These are phyloP conservation scores for Phytophthora agathidicida DNA, from an alignment of 352 stramenopile genomes.

Conservation along the genomic window DNA sequence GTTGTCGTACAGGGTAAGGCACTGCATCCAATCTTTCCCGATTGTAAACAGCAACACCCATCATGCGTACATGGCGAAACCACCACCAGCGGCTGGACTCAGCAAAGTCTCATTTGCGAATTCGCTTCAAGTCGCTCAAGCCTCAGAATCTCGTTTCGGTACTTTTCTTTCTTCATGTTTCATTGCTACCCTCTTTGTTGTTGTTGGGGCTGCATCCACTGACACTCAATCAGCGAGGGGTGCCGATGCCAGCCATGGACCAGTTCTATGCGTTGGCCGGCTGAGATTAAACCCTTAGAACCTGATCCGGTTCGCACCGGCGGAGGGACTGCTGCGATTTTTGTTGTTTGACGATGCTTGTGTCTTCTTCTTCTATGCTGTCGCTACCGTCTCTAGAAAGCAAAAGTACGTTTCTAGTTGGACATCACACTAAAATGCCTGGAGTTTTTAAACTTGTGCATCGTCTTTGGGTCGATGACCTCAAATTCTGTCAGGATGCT, in stretches of 20 bases:
- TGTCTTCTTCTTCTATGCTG: conserved; percentile 23
- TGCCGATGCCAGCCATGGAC: conserved; percentile 56
- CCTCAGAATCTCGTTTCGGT: background rate
- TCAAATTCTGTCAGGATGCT: conserved; percentile 43
- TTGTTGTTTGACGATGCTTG: conserved; percentile 36
- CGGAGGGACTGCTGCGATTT: conserved; percentile 59
- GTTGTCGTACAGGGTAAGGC: too few species aligned
- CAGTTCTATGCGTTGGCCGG: conserved; percentile 50
- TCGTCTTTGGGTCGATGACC: too few species aligned
- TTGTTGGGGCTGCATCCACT: conserved; percentile 28
- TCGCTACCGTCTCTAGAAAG: background rate
- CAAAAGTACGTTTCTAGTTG: conserved; percentile 4
- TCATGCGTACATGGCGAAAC: too few species aligned
- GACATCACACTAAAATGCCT: background rate
- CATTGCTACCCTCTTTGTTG: background rate
- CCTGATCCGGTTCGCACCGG: conserved; percentile 70
- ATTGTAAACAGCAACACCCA: too few species aligned
- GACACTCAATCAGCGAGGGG: conserved; percentile 65
- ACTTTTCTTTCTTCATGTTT: conserved; percentile 5
- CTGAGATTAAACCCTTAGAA: conserved; percentile 73
- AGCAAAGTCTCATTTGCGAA: conserved; percentile 20
- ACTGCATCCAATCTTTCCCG: too few species aligned
- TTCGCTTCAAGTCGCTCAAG: conserved; percentile 4
- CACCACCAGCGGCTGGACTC: too few species aligned
- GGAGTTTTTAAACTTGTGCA: background rate